These are phyloP conservation scores for Aschersonia sp. DNA, from an alignment of 2,329 filamentous ascomycete genomes.

Conservation along the genomic window DNA sequence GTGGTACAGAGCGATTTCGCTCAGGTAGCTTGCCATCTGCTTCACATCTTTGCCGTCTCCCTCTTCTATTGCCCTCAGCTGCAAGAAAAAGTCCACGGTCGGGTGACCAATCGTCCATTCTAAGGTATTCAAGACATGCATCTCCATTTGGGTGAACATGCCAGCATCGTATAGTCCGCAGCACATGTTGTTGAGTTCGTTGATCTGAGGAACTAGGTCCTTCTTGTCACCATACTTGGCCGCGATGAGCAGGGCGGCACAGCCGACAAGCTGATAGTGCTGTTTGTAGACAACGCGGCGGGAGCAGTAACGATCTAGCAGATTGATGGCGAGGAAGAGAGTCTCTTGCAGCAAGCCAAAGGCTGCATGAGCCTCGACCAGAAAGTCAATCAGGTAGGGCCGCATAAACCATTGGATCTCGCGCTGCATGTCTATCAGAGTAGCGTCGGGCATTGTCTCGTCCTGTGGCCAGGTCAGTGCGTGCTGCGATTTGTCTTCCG, in stretches of 20 bases:
- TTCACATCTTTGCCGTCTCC: slow-evolving; percentile 71
- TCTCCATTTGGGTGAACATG: slow-evolving; percentile 99
- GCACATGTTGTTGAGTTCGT: slow-evolving; percentile 98
- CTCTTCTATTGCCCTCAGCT: slow-evolving; percentile 73
- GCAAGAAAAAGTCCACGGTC: slow-evolving; percentile 86
- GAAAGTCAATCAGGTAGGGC: slow-evolving; percentile 93
- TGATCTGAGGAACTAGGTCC: slow-evolving; percentile 92
- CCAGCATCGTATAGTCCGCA: slow-evolving; percentile 95
- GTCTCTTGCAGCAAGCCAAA: slow-evolving; percentile 92
- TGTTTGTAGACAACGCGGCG: slow-evolving; percentile 97
- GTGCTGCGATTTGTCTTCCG: neutral
- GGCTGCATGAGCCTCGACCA: slow-evolving; percentile 90
- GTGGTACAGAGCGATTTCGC: slow-evolving; percentile 91
- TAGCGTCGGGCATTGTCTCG: slow-evolving; percentile 87
- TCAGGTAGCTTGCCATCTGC: slow-evolving; percentile 87
- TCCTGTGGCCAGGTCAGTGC: slow-evolving; percentile 29
- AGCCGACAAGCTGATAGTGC: slow-evolving; percentile 95
- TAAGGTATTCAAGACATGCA: slow-evolving; percentile 95
- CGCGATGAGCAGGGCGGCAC: slow-evolving; percentile 86
- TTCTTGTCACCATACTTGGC: slow-evolving; percentile 99
- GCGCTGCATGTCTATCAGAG: slow-evolving; percentile 95
- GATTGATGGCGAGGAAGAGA: slow-evolving; percentile 88
- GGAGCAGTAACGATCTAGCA: slow-evolving; percentile 95
- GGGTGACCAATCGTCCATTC: slow-evolving; percentile 95
- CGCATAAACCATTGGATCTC: slow-evolving; percentile 99